Evolutionary conservation across 2,329 filamentous ascomycete genomes (phyloP), one percentile per base, ranked within the genome.

Genomic region (Beauveria sp.): DNA sequence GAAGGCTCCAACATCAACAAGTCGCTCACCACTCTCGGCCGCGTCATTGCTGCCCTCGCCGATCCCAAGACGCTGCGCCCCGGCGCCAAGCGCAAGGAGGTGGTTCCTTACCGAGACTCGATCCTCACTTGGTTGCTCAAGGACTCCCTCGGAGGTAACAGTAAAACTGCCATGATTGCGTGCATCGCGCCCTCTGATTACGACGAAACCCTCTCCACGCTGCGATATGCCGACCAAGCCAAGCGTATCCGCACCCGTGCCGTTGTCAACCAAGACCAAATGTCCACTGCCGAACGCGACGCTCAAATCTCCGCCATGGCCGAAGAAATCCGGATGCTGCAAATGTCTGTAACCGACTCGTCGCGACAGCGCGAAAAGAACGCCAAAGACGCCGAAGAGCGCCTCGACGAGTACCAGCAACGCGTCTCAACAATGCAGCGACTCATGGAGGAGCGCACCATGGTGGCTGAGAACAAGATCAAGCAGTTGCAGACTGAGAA

Each of bases 1-100:
- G 95, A 99, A 76, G 95, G 95, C 56, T 93, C 91, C 69, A 97
- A 98, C 74, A 99, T 99, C 84, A 99, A 99, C 82, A 97, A 98
- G 77, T 98, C 93, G 10, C 84, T 99, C 43, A 97, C 93, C 0
- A 98, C 95, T 0, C 84, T 99, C 10, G 95, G 95, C 4, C 88
- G 95, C 59, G 95, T 99, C 54, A 99, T 99, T 73, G 93, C 93
- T 34, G 93, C 95, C 1, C 83, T 99, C 31, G 90, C 89, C 4
- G 85, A 88, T 69, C 80, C 84, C 1, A 91, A 91, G 73, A 78
- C 81, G 64, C 72, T 77, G 46, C 78, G 80, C 43, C 58, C 58
- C 4, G 74, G 75, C 62, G 79, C 83, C 62, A 89, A 90, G 71
- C 70, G 79, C 60, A 79, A 79, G 65, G 84, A 84, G 66, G 85